A percentile compares a stretch with the other conserved stretches of the same genome.
Evolutionary conservation across 2,329 filamentous ascomycete genomes (phyloP).

Genomic region (Trichophyton simii): DNA sequence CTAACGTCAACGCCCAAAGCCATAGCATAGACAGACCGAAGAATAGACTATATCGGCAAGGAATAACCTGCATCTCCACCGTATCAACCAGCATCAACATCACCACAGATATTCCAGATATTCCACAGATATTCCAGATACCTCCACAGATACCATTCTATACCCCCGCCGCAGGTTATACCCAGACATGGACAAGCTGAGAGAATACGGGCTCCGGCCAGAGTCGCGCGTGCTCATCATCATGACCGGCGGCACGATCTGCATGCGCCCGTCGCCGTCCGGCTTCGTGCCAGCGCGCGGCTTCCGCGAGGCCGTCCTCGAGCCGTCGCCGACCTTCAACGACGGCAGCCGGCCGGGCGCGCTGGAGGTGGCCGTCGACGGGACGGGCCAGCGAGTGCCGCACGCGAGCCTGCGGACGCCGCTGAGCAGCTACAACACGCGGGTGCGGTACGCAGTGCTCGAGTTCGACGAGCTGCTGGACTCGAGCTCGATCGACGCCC

Average conservation of each 20-base stretch:
- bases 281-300: constrained; percentile 69
- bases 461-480: constrained; percentile 79
- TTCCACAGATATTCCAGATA: too few species aligned
- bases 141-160: too few species aligned
- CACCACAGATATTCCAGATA: too few species aligned
- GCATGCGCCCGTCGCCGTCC: constrained; percentile 71
- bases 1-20: too few species aligned
- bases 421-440: constrained; percentile 63
- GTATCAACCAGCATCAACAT: too few species aligned
- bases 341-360: constrained; percentile 51
- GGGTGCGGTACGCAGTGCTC: constrained; percentile 69
- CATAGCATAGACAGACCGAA: too few species aligned
- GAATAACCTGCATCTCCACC: too few species aligned
- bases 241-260: constrained; percentile 73
- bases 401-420: constrained; percentile 48
- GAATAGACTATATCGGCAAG: too few species aligned
- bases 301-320: constrained; percentile 72
- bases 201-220: constrained; percentile 20
- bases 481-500: constrained; percentile 77
- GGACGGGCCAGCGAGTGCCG: constrained; percentile 30
- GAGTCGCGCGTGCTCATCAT: constrained; percentile 79
- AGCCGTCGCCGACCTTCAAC: constrained; percentile 73
- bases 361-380: constrained; percentile 44
- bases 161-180: too few species aligned
- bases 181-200: neutral